Evolutionary conservation across 2,329 filamentous ascomycete species (phyloP).

Genomic region (Onygena corvina): DNA sequence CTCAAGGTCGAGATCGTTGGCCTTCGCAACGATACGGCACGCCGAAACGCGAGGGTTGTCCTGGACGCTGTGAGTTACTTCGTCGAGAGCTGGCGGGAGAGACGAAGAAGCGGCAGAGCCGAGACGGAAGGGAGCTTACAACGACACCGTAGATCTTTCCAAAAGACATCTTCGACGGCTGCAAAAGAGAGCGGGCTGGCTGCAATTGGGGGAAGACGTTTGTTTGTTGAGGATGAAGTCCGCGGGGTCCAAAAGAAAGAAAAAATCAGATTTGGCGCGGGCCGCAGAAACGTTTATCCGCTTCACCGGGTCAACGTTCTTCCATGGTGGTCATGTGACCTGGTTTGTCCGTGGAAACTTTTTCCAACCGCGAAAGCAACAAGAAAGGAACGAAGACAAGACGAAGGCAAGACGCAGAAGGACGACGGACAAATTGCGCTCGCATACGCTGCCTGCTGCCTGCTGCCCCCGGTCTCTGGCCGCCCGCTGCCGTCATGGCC

Average conservation of each 20-base stretch:
- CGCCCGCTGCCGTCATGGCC: conserved; percentile 23
- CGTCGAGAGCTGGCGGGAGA: not conserved
- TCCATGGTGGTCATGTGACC: not conserved
- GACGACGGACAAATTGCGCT: not conserved
- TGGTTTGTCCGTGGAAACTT: not conserved
- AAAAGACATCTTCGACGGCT: conserved; percentile 65
- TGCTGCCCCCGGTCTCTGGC: not conserved
- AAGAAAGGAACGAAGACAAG: not conserved
- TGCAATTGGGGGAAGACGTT: conserved; percentile 10
- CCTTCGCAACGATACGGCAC: conserved; percentile 90
- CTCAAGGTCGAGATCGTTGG: conserved; percentile 88
- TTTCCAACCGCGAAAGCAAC: not conserved
- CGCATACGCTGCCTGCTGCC: not conserved
- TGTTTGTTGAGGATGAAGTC: conserved; percentile 12
- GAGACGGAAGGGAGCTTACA: conserved; percentile 42
- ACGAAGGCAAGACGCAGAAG: not conserved
- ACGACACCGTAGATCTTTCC: conserved; percentile 88
- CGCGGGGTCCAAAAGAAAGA: conserved; percentile 13
- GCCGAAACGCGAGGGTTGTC: conserved; percentile 79
- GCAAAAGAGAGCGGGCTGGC: conserved; percentile 4
- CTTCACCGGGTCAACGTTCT: not conserved
- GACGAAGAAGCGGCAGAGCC: not conserved
- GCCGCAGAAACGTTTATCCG: not conserved
- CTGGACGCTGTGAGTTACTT: conserved; percentile 38
- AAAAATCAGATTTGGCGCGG: conserved; percentile 7